Conservation (phyloP, 1,284 basidiomycete genomes). For the Leccinum fallax region DNA sequence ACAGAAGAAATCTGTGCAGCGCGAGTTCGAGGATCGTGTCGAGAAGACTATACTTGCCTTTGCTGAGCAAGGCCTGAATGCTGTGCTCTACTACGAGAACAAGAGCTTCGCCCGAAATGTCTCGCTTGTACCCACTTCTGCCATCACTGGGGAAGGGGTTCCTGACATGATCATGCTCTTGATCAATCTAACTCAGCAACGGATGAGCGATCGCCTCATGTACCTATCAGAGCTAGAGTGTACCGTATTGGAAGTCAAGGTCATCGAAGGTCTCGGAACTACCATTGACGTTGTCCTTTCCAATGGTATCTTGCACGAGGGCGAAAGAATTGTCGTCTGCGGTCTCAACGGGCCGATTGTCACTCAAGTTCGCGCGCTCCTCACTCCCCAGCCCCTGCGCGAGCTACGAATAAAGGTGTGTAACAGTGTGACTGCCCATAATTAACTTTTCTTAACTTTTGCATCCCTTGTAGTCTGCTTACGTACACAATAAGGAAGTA, state of each 20-base stretch:
- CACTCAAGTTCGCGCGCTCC: constrained; percentile 90
- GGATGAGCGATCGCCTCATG: constrained; percentile 98
- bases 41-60: constrained; percentile 89
- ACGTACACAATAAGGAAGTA: constrained; percentile 98
- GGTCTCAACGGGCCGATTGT: constrained; percentile 98
- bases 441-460: constrained; percentile 5
- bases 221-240: constrained; percentile 98
- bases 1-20: constrained; percentile 80
- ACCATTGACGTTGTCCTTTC: constrained; percentile 98
- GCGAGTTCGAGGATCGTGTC: constrained; percentile 92
- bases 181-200: constrained; percentile 95
- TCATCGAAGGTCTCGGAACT: constrained; percentile 97
- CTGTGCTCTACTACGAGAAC: constrained; percentile 97
- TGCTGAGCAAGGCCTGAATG: constrained; percentile 97
- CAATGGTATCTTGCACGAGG: constrained; percentile 92
- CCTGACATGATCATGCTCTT: constrained; percentile 99
- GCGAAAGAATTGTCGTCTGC: constrained; percentile 96
- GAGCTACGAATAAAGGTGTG: constrained; percentile 93
- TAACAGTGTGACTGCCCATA: constrained; percentile 22
- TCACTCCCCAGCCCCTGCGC: constrained; percentile 96
- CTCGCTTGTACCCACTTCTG: constrained; percentile 96
- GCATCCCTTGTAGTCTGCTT: constrained; percentile 68
- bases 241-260: constrained; percentile 99
- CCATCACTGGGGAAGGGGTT: constrained; percentile 97
- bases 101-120: constrained; percentile 94